Conservation (phyloP, 2,329 filamentous ascomycete species). For the Monilinia polystroma region DNA sequence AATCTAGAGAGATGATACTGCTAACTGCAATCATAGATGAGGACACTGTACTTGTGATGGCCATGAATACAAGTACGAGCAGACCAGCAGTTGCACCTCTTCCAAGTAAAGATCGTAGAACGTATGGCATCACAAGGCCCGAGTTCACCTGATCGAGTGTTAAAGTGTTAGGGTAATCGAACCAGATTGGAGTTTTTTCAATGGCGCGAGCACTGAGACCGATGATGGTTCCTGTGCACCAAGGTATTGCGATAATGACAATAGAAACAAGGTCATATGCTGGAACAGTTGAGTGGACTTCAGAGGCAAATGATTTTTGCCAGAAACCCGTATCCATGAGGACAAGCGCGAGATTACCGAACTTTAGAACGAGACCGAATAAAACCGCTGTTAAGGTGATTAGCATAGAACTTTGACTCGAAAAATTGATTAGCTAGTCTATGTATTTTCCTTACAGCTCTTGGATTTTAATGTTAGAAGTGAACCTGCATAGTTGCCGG, state of each 20-base stretch:
- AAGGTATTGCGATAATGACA: slow-evolving; percentile 51
- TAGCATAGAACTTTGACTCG: background rate
- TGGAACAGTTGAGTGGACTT: slow-evolving; percentile 48
- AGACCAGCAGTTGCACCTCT: slow-evolving; percentile 39
- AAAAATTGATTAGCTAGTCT: background rate
- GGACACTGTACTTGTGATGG: slow-evolving; percentile 50
- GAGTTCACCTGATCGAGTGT: slow-evolving; percentile 31
- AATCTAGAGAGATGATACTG: slow-evolving; percentile 50
- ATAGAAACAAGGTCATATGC: slow-evolving; percentile 46
- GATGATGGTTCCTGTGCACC: slow-evolving; percentile 48
- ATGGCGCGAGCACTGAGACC: slow-evolving; percentile 48
- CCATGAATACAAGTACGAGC: slow-evolving; percentile 53
- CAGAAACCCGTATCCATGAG: slow-evolving; percentile 55
- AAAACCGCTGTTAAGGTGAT: slow-evolving; percentile 39
- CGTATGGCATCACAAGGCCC: slow-evolving; percentile 38
- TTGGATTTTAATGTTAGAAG: slow-evolving; percentile 51
- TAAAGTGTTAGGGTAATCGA: slow-evolving; percentile 40
- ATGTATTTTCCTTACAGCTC: slow-evolving; percentile 22
- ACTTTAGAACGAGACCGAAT: slow-evolving; percentile 49
- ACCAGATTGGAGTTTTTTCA: slow-evolving; percentile 45
- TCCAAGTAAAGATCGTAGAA: slow-evolving; percentile 37
- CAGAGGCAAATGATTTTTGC: slow-evolving; percentile 52
- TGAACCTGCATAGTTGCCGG: slow-evolving; percentile 49
- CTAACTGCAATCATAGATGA: slow-evolving; percentile 53
- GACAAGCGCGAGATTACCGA: slow-evolving; percentile 42